These are phyloP conservation scores for Pleomassaria siparia DNA, from an alignment of 2,329 filamentous ascomycete species.

Conservation along the genomic window DNA sequence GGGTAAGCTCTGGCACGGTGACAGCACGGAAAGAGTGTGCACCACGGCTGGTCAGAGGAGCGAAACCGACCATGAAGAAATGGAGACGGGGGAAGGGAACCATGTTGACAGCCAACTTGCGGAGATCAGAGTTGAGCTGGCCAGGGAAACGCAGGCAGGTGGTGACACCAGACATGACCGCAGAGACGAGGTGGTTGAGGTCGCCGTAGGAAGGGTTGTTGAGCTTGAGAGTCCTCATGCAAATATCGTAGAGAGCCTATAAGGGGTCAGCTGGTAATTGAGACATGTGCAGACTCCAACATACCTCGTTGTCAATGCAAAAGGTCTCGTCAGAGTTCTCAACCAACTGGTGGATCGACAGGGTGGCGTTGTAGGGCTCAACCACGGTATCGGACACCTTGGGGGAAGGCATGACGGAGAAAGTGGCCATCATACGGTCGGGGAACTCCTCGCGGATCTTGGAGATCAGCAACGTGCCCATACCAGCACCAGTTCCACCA, in stretches of 20 bases:
- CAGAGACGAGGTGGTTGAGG: constrained; percentile 98
- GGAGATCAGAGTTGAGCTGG: constrained; percentile 99
- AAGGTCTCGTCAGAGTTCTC: constrained; percentile 99
- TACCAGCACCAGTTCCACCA: constrained; percentile 99
- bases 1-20: constrained; percentile 95
- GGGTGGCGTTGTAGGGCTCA: constrained; percentile 99
- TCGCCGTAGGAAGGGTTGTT: constrained; percentile 98
- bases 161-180: constrained; percentile 99
- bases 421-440: constrained; percentile 99
- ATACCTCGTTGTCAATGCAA: constrained; percentile 98
- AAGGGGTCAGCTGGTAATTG: constrained; percentile 9
- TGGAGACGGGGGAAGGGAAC: constrained; percentile 99
- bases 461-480: constrained; percentile 99
- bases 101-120: constrained; percentile 99
- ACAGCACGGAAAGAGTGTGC: constrained; percentile 96
- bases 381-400: constrained; percentile 99
- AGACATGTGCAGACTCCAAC: background rate
- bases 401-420: constrained; percentile 97
- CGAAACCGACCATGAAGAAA: constrained; percentile 99
- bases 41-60: constrained; percentile 90
- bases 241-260: constrained; percentile 96
- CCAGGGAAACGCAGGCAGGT: constrained; percentile 99
- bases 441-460: constrained; percentile 99
- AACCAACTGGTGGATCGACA: constrained; percentile 97
- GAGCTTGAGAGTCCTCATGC: constrained; percentile 99